These are phyloP conservation scores for Ottelia alismoides DNA, from an alignment of 106 monocot species.

Conservation along the genomic window DNA sequence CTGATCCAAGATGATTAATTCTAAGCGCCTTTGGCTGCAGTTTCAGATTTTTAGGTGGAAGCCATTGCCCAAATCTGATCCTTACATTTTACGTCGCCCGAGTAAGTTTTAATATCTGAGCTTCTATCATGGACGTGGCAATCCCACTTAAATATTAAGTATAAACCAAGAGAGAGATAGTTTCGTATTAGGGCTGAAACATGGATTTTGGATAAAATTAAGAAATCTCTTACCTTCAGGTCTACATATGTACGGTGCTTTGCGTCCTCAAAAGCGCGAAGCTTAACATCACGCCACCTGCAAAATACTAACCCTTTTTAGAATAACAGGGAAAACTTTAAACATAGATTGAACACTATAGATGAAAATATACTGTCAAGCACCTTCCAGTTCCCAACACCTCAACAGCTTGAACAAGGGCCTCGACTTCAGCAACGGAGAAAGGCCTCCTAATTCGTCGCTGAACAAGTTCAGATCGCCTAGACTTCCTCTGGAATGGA, in stretches of 20 bases:
- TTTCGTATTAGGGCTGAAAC: neutral
- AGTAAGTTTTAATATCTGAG: neutral
- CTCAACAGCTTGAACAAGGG: constrained; percentile 46
- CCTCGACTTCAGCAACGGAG: constrained; percentile 51
- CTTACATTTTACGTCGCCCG: too few relatives aligned
- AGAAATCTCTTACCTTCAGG: constrained; percentile 20
- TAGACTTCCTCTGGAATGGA: constrained; percentile 20
- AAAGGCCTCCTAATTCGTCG: constrained; percentile 48
- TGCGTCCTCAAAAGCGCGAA: constrained; percentile 40
- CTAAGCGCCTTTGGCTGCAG: too few relatives aligned
- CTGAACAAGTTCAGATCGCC: constrained; percentile 19
- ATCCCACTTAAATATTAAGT: too few relatives aligned
- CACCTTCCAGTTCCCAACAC: constrained; percentile 50
- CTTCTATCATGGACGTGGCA: neutral
- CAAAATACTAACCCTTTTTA: too few relatives aligned
- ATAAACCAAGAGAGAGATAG: neutral
- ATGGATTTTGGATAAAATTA: neutral
- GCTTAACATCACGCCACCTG: constrained; percentile 53
- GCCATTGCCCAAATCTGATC: too few relatives aligned
- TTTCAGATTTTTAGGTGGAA: too few relatives aligned
- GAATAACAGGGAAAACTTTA: too few relatives aligned
- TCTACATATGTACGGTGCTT: constrained; percentile 53
- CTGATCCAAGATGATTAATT: too few relatives aligned
- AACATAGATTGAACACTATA: too few relatives aligned
- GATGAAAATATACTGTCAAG: too few relatives aligned